Conservation (phyloP, 2,329 filamentous ascomycete species). For the Penicillium freii region DNA sequence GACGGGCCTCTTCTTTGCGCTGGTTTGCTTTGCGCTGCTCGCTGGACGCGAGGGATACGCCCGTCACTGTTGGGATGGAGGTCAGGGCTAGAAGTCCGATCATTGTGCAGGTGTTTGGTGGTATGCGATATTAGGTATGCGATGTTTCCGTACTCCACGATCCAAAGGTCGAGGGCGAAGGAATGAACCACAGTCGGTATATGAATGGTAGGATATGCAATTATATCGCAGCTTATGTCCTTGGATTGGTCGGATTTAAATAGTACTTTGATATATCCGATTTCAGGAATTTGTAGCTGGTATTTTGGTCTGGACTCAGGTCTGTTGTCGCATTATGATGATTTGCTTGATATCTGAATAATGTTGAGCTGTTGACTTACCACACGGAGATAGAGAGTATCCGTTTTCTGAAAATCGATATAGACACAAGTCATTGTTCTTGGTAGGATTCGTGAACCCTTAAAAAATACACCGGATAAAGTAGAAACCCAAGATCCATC, state of each 20-base stretch:
- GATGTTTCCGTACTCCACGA: neutral
- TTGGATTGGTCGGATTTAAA: neutral
- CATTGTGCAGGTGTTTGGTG: constrained; percentile 29
- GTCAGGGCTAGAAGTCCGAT: constrained; percentile 42
- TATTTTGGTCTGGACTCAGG: neutral
- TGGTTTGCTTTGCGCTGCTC: constrained; percentile 48
- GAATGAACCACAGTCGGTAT: neutral
- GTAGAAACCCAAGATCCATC: neutral
- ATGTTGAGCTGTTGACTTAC: neutral
- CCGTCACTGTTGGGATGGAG: constrained; percentile 49
- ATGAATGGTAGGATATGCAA: neutral
- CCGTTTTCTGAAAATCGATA: neutral
- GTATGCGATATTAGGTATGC: neutral
- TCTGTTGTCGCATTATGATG: neutral
- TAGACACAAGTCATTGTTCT: neutral
- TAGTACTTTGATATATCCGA: neutral
- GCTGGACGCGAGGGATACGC: constrained; percentile 45
- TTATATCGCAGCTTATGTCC: neutral
- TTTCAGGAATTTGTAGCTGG: neutral
- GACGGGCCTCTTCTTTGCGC: constrained; percentile 44
- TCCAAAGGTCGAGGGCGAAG: neutral
- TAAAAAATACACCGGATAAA: neutral
- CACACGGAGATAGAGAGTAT: neutral
- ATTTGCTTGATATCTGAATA: neutral
- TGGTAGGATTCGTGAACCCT: neutral